Percentiles rank a stretch among this genome's conserved stretches.
These are phyloP conservation scores for Melaleuca alternifolia DNA, from an alignment of 345 rosid species.

Conservation along the genomic window DNA sequence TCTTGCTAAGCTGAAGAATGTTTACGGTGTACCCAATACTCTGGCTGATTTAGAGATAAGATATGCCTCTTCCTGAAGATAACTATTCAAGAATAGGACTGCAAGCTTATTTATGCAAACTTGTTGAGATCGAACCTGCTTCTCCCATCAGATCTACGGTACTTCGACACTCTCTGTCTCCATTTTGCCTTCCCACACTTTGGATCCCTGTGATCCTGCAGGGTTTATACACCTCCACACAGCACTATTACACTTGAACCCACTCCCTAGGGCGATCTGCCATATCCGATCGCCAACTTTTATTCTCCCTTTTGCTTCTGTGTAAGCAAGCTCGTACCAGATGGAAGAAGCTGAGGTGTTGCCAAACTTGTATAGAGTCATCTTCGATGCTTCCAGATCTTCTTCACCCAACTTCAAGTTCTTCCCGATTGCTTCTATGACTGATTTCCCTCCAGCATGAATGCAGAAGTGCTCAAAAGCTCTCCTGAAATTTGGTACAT, in stretches of 20 bases:
- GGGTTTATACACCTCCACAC: conserved; percentile 39
- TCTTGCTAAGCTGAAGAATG: background rate
- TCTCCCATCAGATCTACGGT: background rate
- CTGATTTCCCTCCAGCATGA: conserved; percentile 57
- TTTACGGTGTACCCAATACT: background rate
- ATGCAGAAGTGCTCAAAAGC: conserved; percentile 57
- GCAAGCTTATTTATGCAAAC: background rate
- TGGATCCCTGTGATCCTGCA: conserved; percentile 10
- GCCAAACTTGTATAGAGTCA: conserved; percentile 48
- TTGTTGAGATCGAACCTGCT: background rate
- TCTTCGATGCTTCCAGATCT: conserved; percentile 50
- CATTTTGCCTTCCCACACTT: conserved; percentile 38
- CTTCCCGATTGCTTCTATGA: conserved; percentile 39
- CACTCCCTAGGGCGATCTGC: conserved; percentile 66
- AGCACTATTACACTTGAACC: conserved; percentile 54
- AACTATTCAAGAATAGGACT: background rate
- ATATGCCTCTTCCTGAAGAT: background rate
- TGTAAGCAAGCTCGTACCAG: conserved; percentile 44
- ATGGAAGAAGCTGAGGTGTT: conserved; percentile 59
- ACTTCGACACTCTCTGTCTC: conserved; percentile 13
- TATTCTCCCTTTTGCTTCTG: conserved; percentile 36
- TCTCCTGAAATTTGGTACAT: conserved; percentile 46
- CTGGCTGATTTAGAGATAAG: background rate
- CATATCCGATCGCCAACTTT: conserved; percentile 38
- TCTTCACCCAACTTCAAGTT: conserved; percentile 29